phyloP scores from a whole-genome alignment of 202 grass and related monocot species.

The Alloteropsis angusta region DNA sequence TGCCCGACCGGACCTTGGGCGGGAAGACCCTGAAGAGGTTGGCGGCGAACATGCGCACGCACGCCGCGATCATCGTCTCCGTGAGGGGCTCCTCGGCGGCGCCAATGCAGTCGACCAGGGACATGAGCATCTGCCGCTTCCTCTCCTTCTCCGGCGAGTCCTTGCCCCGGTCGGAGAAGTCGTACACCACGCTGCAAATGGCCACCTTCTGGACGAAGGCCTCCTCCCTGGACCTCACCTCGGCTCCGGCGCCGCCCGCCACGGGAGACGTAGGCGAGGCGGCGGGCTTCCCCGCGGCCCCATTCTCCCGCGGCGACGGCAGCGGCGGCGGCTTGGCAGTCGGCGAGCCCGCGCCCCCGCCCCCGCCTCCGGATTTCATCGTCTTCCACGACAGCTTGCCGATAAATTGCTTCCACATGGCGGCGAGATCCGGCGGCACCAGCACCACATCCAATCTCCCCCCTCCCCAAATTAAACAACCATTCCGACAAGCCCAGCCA shows the following conservation, averaged over 20 bases:
- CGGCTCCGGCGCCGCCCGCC: constrained; percentile 12
- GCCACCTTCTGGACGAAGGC: constrained; percentile 70
- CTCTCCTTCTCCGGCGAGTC: constrained; percentile 71
- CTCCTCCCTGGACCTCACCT: constrained; percentile 45
- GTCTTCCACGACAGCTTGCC: constrained; percentile 75
- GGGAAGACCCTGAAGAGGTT: constrained; percentile 90
- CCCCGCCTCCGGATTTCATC: constrained; percentile 38
- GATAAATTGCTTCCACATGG: constrained; percentile 89
- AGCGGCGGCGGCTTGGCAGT: constrained; percentile 21
- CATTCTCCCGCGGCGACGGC: constrained; percentile 17
- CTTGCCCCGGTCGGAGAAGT: constrained; percentile 76
- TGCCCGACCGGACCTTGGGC: constrained; percentile 46
- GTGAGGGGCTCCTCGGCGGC: constrained; percentile 55
- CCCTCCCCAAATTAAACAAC: constrained; percentile 24
- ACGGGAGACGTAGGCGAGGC: constrained; percentile 10
- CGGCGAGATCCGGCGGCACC: constrained; percentile 36
- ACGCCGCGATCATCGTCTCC: constrained; percentile 60
- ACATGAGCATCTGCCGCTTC: constrained; percentile 73
- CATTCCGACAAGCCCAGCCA: neutral
- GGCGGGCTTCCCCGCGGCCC: constrained; percentile 22
- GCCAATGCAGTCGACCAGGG: constrained; percentile 53
- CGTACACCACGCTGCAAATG: constrained; percentile 58
- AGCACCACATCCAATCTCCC: constrained; percentile 33
- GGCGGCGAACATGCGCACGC: constrained; percentile 52
- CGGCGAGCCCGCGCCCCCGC: constrained; percentile 22